These are phyloP conservation scores for Salvia sclarea DNA, from an alignment of 305 asterid species.

Conservation along the genomic window DNA sequence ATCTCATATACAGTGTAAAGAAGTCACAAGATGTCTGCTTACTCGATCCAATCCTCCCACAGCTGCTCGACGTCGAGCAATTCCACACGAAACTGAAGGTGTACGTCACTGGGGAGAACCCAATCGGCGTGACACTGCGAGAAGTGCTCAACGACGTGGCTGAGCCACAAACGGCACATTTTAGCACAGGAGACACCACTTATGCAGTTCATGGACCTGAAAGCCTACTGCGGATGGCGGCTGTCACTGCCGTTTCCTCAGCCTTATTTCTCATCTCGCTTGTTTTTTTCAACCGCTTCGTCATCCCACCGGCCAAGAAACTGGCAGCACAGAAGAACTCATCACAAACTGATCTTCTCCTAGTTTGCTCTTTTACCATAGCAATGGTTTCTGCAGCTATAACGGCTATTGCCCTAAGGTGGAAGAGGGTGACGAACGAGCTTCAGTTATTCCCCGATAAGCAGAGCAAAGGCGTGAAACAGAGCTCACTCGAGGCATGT, in stretches of 20 bases:
- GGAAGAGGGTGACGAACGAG: slow-evolving; percentile 48
- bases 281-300: slow-evolving; percentile 47
- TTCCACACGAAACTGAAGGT: slow-evolving; percentile 47
- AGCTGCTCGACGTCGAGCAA: slow-evolving; percentile 40
- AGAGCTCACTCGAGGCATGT: slow-evolving; percentile 35
- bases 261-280: slow-evolving; percentile 49
- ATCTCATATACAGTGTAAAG: slow-evolving; percentile 51
- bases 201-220: slow-evolving; percentile 54
- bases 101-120: slow-evolving; percentile 61
- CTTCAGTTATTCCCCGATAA: slow-evolving; percentile 35
- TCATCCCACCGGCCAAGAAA: slow-evolving; percentile 43
- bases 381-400: slow-evolving; percentile 45
- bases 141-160: slow-evolving; percentile 46
- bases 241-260: slow-evolving; percentile 44
- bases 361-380: slow-evolving; percentile 54
- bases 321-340: slow-evolving; percentile 47
- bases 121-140: slow-evolving; percentile 40
- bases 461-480: slow-evolving; percentile 37
- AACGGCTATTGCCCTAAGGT: slow-evolving; percentile 44
- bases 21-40: slow-evolving; percentile 54
- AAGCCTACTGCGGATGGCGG: slow-evolving; percentile 43
- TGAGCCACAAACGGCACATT: slow-evolving; percentile 36
- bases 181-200: slow-evolving; percentile 36
- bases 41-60: slow-evolving; percentile 55
- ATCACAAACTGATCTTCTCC: slow-evolving; percentile 49